Evolutionary conservation across 768 basidiomycete species (phyloP).

Genomic region (Psilocybe azurescens): DNA sequence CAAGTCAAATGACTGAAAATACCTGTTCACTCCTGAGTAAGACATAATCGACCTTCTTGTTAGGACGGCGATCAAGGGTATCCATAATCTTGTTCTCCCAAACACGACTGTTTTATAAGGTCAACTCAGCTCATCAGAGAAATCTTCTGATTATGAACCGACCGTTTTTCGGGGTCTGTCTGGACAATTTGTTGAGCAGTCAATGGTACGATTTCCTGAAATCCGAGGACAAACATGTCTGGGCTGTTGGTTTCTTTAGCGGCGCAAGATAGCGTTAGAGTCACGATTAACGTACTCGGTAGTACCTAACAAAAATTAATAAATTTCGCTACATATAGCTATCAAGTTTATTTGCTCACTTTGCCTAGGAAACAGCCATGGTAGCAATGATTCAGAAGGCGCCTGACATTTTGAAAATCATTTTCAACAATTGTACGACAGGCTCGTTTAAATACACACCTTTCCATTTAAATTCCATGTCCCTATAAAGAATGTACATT

Average conservation of each 20-base stretch:
- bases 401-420: constrained; percentile 42
- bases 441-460: constrained; percentile 46
- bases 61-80: constrained; percentile 72
- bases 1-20: constrained; percentile 11
- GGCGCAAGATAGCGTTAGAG: constrained; percentile 15
- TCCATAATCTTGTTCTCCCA: constrained; percentile 90
- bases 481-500: constrained; percentile 81
- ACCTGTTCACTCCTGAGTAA: constrained; percentile 94
- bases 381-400: constrained; percentile 80
- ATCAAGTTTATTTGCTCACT: constrained; percentile 49
- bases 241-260: constrained; percentile 52
- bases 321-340: constrained; percentile 12
- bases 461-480: constrained; percentile 97
- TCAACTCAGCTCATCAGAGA: not conserved
- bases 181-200: constrained; percentile 98
- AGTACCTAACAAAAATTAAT: constrained; percentile 30
- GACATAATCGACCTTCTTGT: constrained; percentile 77
- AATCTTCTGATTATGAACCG: constrained; percentile 16
- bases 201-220: constrained; percentile 97
- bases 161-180: constrained; percentile 93
- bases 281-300: constrained; percentile 51
- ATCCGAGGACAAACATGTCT: constrained; percentile 89
- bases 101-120: constrained; percentile 56
- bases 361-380: constrained; percentile 89
- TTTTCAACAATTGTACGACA: not conserved